Percentiles rank a stretch among this genome's conserved stretches.
These are phyloP conservation scores for Plasmodium chabaudi DNA, from an alignment of 169 alveolate species.

Conservation along the genomic window DNA sequence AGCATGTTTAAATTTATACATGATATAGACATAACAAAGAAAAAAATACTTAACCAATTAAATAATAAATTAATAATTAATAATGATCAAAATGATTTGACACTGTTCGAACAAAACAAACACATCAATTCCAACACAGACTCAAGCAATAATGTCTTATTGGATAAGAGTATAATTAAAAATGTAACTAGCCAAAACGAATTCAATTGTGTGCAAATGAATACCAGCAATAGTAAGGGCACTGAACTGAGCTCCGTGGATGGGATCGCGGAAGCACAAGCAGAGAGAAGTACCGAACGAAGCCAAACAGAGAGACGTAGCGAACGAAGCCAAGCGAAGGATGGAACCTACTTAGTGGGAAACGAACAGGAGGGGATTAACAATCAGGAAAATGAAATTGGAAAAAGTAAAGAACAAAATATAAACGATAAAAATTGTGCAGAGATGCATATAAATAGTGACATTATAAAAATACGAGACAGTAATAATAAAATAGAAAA, in stretches of 20 bases:
- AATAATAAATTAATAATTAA: conserved; percentile 19
- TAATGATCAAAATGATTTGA: conserved; percentile 18
- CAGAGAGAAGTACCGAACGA: background rate
- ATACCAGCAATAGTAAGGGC: too few species aligned
- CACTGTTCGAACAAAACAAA: conserved; percentile 1
- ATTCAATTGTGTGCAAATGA: too few species aligned
- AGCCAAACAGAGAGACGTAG: background rate
- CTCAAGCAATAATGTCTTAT: background rate
- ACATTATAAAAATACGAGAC: background rate
- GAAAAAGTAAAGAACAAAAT: too few species aligned
- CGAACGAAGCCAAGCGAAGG: background rate
- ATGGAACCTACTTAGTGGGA: background rate
- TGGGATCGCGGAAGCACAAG: too few species aligned
- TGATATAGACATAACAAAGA: conserved; percentile 42
- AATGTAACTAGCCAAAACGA: too few species aligned
- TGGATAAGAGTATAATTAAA: too few species aligned
- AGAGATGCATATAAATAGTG: background rate
- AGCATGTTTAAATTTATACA: conserved; percentile 34
- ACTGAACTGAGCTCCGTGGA: too few species aligned
- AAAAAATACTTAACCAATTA: conserved; percentile 15
- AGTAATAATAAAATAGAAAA: conserved; percentile 5
- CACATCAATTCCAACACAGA: conserved; percentile 4
- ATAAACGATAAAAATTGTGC: too few species aligned
- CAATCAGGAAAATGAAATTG: background rate
- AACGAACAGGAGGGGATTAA: background rate